phyloP scores from a whole-genome alignment of 2,329 filamentous ascomycete genomes.

The Apiospora saccharicola region DNA sequence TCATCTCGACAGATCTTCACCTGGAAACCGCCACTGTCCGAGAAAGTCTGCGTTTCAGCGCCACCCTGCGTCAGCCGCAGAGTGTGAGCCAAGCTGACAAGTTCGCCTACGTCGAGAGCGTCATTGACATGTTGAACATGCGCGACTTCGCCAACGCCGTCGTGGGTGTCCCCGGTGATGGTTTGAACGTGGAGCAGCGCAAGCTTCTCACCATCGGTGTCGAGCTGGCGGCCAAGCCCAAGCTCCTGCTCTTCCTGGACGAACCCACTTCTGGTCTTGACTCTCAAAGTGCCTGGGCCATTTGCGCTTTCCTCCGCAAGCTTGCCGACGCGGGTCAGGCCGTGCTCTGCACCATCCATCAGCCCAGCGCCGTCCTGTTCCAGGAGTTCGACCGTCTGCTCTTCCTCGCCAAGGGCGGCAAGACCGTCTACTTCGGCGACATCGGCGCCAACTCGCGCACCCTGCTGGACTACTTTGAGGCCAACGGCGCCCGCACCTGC shows the following conservation, averaged over 20 bases:
- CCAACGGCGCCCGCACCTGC: slow-evolving; percentile 62
- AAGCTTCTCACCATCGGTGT: slow-evolving; percentile 75
- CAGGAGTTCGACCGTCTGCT: slow-evolving; percentile 58
- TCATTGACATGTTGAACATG: slow-evolving; percentile 74
- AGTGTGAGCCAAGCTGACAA: slow-evolving; percentile 67
- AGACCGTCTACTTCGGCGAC: slow-evolving; percentile 65
- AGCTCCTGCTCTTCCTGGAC: slow-evolving; percentile 75
- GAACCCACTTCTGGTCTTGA: slow-evolving; percentile 80
- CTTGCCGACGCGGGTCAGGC: slow-evolving; percentile 54
- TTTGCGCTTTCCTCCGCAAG: slow-evolving; percentile 72
- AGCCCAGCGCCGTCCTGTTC: slow-evolving; percentile 51
- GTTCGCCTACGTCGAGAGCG: slow-evolving; percentile 70
- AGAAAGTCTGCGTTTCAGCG: slow-evolving; percentile 71
- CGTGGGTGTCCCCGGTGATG: slow-evolving; percentile 73
- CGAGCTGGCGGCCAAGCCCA: slow-evolving; percentile 75
- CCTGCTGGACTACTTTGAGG: slow-evolving; percentile 63
- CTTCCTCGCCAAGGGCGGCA: slow-evolving; percentile 60
- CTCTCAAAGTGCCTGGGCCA: slow-evolving; percentile 76
- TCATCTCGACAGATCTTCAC: slow-evolving; percentile 59
- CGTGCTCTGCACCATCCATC: slow-evolving; percentile 53
- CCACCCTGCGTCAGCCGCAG: slow-evolving; percentile 68
- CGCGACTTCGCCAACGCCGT: slow-evolving; percentile 72
- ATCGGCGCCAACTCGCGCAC: slow-evolving; percentile 58
- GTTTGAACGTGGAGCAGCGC: slow-evolving; percentile 52
- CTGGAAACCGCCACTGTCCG: slow-evolving; percentile 70